These are phyloP conservation scores for Phytophthora fragariae DNA, from an alignment of 352 stramenopile species.

Conservation along the genomic window DNA sequence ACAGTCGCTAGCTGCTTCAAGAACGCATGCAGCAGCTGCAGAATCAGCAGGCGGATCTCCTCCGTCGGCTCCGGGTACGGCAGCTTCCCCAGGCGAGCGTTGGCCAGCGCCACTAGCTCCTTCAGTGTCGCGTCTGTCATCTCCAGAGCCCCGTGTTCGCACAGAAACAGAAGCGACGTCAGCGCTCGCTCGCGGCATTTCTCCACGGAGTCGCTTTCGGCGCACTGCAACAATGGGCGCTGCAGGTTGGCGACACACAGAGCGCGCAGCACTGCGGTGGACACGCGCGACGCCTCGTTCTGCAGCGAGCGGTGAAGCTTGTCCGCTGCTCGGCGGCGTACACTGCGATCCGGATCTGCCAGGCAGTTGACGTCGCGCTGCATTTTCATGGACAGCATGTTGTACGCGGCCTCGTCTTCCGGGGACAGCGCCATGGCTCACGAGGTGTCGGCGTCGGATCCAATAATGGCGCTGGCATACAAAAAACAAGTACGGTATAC, in stretches of 20 bases:
- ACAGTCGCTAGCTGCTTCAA: conserved; percentile 56
- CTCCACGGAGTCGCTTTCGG: conserved; percentile 64
- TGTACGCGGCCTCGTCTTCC: conserved; percentile 62
- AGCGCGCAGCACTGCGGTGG: conserved; percentile 45
- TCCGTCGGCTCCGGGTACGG: conserved; percentile 84
- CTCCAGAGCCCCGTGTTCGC: conserved; percentile 56
- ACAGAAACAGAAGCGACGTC: conserved; percentile 63
- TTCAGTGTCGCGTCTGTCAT: conserved; percentile 48
- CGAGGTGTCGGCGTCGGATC: conserved; percentile 15
- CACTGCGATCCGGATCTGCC: conserved; percentile 66
- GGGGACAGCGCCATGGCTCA: conserved; percentile 51
- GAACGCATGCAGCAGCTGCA: conserved; percentile 65
- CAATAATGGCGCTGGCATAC: conserved; percentile 20
- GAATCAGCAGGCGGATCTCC: conserved; percentile 78
- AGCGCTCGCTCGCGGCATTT: conserved; percentile 83
- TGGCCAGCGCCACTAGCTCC: conserved; percentile 57
- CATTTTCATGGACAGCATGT: conserved; percentile 79
- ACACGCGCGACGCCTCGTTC: conserved; percentile 50
- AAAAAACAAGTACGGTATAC: conserved; percentile 24
- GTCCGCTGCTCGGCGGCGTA: conserved; percentile 77
- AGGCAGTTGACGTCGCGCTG: conserved; percentile 88
- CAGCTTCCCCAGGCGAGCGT: conserved; percentile 72
- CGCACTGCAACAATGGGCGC: conserved; percentile 57
- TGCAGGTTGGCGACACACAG: conserved; percentile 59
- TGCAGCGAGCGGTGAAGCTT: conserved; percentile 69